These are phyloP conservation scores for Mimosa pudica DNA, from an alignment of 306 rosid species.

Conservation along the genomic window DNA sequence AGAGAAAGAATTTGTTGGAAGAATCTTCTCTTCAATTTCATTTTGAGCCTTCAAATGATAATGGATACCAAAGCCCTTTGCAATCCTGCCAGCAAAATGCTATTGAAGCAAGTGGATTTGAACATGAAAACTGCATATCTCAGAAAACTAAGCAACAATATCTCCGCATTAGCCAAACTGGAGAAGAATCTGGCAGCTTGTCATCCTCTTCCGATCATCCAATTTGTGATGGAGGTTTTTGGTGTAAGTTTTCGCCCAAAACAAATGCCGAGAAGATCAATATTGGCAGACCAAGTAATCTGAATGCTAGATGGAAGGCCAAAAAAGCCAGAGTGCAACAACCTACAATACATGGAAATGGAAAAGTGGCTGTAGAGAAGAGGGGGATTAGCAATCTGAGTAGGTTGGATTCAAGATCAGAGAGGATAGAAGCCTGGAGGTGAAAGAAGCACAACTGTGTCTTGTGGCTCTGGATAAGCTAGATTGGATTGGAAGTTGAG, in stretches of 20 bases:
- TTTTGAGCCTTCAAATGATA: conserved; percentile 62
- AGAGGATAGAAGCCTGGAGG: conserved; percentile 70
- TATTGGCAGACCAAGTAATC: conserved; percentile 46
- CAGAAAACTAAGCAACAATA: conserved; percentile 43
- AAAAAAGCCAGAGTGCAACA: conserved; percentile 45
- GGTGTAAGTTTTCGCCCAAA: conserved; percentile 46
- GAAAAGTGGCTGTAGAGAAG: conserved; percentile 47
- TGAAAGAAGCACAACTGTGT: conserved; percentile 42
- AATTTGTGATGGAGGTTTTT: conserved; percentile 33
- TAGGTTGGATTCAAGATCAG: conserved; percentile 48
- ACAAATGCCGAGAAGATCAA: conserved; percentile 45
- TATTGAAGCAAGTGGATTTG: conserved; percentile 44
- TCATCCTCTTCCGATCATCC: conserved; percentile 45
- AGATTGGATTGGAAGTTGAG: conserved; percentile 37
- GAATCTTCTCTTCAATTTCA: conserved; percentile 41
- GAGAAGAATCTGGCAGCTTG: conserved; percentile 43
- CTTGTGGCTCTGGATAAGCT: conserved; percentile 38
- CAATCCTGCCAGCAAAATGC: conserved; percentile 45
- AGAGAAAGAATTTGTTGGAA: conserved; percentile 58
- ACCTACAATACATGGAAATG: conserved; percentile 34
- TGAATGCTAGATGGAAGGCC: conserved; percentile 47
- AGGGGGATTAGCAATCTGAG: conserved; percentile 57
- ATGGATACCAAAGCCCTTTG: conserved; percentile 50
- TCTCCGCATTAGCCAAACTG: conserved; percentile 31
- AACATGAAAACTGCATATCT: conserved; percentile 32